Base-by-base conservation (phyloP, 2,329 filamentous ascomycete species). In the Trichoderma gracile region DNA sequence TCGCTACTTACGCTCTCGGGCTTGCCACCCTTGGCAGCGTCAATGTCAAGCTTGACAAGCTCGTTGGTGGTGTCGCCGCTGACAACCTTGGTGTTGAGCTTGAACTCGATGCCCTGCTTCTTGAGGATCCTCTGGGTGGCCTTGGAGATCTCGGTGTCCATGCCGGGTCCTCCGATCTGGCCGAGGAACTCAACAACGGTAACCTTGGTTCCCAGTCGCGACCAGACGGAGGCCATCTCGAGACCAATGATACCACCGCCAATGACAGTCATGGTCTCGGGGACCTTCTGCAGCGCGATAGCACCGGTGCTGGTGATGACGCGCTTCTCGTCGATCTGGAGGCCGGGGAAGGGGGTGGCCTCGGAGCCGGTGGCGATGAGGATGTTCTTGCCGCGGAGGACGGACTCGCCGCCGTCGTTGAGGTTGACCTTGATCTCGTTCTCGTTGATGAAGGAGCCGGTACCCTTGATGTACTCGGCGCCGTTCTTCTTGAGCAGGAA, bases 401-500 rank as follows among this genome's bases (percentile, higher is more conserved):
- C 91, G 68, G 91, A 89, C 85, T 98, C 93, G 75, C 94, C 93
- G 73, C 95, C 95, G 21, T 98, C 94, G 72, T 90, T 86, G 67
- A 97, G 87, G 74, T 90, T 89, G 72, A 99, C 92, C 80, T 92
- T 93, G 79, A 99, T 81, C 73, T 95, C 94, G 81, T 97, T 87
- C 80, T 96, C 91, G 77, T 91, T 91, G 73, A 89, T 85, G 76
- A 98, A 96, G 53, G 91, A 85, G 71, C 90, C 94, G 58, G 92
- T 88, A 71, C 95, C 95, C 84, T 97, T 97, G 82, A 98, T 85
- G 80, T 98, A 99, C 77, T 98, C 93, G 70, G 97, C 95, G 69
- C 92, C 92, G 82, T 99, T 99, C 86, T 99, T 98, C 89, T 98
- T 98, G 81, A 99, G 90, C 68, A 99, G 84, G 78, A 94, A 99